A percentile compares a stretch with the other conserved stretches of the same genome.
Conservation (phyloP, 257 asterid species). For the Solanum peruvianum region DNA sequence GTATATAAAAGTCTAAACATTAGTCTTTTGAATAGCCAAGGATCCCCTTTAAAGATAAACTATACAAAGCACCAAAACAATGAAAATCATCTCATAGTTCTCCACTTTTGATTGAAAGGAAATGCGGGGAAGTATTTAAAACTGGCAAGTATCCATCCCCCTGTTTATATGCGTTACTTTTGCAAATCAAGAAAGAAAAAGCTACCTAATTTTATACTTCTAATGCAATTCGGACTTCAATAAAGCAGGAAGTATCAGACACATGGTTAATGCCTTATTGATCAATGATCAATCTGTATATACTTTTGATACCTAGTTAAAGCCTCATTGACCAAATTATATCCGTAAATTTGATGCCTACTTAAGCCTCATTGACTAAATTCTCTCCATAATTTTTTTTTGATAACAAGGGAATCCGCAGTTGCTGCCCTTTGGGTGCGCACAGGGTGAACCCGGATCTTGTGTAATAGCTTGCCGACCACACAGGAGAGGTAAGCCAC, state of each 20-base stretch:
- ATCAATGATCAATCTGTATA: background rate
- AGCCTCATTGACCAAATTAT: background rate
- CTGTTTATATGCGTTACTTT: background rate
- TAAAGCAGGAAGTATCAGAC: background rate
- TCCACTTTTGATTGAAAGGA: background rate
- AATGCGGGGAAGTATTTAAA: background rate
- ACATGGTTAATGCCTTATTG: background rate
- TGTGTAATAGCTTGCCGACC: background rate
- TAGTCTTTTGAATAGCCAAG: background rate
- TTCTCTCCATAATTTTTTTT: background rate
- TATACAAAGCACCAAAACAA: background rate
- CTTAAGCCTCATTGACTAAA: background rate
- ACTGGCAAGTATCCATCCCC: background rate
- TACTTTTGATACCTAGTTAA: background rate
- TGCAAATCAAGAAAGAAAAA: background rate
- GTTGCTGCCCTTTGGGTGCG: background rate
- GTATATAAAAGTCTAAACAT: background rate
- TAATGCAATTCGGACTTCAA: background rate
- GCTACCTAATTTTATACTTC: background rate
- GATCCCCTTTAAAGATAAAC: background rate
- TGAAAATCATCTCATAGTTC: background rate
- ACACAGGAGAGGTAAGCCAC: background rate
- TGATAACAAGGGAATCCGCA: background rate
- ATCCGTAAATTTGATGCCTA: background rate
- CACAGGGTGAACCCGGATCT: background rate